phyloP scores from a whole-genome alignment of 257 asterid genomes.

The Fraxinus pennsylvanica region DNA sequence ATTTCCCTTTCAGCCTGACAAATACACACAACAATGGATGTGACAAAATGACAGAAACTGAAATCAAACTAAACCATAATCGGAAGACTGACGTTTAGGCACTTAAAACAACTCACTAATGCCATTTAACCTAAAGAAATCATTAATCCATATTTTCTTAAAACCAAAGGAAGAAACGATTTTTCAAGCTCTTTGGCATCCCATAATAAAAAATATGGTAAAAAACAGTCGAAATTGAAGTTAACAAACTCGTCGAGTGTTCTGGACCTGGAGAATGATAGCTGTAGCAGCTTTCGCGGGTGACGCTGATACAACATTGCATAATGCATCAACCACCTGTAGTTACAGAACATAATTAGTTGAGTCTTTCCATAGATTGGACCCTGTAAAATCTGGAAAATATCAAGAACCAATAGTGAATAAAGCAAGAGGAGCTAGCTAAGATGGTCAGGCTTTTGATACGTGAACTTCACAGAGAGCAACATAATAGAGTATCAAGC shows the following conservation, averaged over 20 bases:
- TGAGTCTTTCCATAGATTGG: neutral
- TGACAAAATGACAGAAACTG: conserved; percentile 37
- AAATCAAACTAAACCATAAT: neutral
- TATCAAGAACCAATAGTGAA: neutral
- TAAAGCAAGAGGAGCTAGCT: neutral
- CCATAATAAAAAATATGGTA: neutral
- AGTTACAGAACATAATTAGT: conserved; percentile 18
- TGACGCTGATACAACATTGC: conserved; percentile 88
- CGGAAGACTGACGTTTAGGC: conserved; percentile 2
- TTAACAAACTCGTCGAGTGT: conserved; percentile 1
- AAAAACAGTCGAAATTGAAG: neutral
- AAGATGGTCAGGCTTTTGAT: neutral
- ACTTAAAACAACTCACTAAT: conserved; percentile 7
- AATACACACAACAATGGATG: conserved; percentile 39
- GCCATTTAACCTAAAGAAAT: conserved; percentile 2
- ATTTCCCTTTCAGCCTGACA: conserved; percentile 96
- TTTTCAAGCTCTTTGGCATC: neutral
- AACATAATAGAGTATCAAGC: neutral
- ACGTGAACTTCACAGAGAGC: neutral
- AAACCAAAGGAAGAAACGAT: neutral
- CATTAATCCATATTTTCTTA: neutral
- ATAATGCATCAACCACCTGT: conserved; percentile 94
- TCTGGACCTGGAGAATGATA: conserved; percentile 93
- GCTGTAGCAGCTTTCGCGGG: conserved; percentile 99
- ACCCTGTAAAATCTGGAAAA: conserved; percentile 3